Percentiles rank a stretch among this genome's conserved stretches.
Conservation (phyloP, 2,329 filamentous ascomycete species). For the Fusarium sp. region DNA sequence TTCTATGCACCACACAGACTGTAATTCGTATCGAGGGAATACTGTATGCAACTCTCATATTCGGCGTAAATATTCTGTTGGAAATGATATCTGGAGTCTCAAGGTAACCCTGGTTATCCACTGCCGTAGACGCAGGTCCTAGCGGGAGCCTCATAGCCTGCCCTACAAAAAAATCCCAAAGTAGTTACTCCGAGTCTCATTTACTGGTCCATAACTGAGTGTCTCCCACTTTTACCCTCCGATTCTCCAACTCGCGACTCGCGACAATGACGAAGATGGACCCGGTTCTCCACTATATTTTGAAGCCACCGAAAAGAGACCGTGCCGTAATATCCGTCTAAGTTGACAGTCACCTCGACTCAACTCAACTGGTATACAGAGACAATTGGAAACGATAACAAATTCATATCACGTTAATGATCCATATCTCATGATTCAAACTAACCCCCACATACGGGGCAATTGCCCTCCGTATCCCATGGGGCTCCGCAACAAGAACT, state of each 20-base stretch:
- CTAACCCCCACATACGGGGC: slow-evolving; percentile 32
- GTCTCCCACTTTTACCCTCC: neutral
- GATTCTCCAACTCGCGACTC: slow-evolving; percentile 16
- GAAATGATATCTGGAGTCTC: too few relatives aligned
- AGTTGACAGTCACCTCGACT: neutral
- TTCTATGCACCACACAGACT: too few relatives aligned
- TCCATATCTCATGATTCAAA: neutral
- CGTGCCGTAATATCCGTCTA: slow-evolving; percentile 33
- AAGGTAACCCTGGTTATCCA: neutral
- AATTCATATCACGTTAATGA: neutral
- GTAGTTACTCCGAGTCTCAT: slow-evolving; percentile 2
- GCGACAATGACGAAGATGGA: slow-evolving; percentile 9
- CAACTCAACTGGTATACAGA: too few relatives aligned
- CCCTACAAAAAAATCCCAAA: slow-evolving; percentile 1
- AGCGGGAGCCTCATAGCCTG: neutral
- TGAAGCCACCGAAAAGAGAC: slow-evolving; percentile 32
- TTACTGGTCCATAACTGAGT: neutral
- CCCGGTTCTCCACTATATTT: neutral
- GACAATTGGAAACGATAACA: neutral
- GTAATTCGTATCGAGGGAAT: too few relatives aligned
- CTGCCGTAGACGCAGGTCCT: slow-evolving; percentile 1
- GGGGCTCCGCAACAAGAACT: slow-evolving; percentile 34
- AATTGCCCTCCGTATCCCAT: slow-evolving; percentile 24
- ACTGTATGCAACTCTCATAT: too few relatives aligned
- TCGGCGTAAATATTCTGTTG: neutral